Conservation (phyloP, 371 early-diverging fungal species). For the Mortierella sp. region DNA sequence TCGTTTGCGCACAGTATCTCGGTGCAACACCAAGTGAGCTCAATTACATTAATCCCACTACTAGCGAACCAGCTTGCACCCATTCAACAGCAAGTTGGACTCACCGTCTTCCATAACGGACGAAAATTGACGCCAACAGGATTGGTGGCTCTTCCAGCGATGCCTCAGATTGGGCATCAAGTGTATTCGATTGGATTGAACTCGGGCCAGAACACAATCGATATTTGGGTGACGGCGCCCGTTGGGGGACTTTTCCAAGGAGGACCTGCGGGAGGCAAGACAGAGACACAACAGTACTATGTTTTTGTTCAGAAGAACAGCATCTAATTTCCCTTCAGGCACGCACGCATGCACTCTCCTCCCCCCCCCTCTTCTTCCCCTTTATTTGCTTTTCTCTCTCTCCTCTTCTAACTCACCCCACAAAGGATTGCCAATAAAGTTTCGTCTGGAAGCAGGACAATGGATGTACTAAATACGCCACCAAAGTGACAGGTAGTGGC, state of each 20-base stretch:
- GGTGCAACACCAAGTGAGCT: constrained; percentile 30
- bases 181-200: constrained; percentile 37
- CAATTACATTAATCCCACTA: constrained; percentile 29
- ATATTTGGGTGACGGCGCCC: constrained; percentile 50
- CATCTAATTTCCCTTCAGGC: constrained; percentile 4
- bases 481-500: no score
- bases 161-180: constrained; percentile 38
- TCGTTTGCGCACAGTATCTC: constrained; percentile 39
- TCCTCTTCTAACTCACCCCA: no score
- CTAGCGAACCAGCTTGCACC: constrained; percentile 42
- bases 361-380: not conserved
- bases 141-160: constrained; percentile 18
- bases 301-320: constrained; percentile 44
- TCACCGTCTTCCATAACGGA: constrained; percentile 52
- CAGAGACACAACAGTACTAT: constrained; percentile 49
- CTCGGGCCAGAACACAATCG: constrained; percentile 42
- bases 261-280: constrained; percentile 41
- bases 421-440: no score
- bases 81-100: constrained; percentile 42
- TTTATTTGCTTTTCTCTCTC: not conserved
- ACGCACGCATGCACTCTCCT: not conserved
- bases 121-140: constrained; percentile 39
- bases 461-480: no score
- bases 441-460: no score
- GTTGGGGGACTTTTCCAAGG: constrained; percentile 50